These are phyloP conservation scores for Uronychia setigera DNA, from an alignment of 73 alveolate genomes.

Conservation along the genomic window DNA sequence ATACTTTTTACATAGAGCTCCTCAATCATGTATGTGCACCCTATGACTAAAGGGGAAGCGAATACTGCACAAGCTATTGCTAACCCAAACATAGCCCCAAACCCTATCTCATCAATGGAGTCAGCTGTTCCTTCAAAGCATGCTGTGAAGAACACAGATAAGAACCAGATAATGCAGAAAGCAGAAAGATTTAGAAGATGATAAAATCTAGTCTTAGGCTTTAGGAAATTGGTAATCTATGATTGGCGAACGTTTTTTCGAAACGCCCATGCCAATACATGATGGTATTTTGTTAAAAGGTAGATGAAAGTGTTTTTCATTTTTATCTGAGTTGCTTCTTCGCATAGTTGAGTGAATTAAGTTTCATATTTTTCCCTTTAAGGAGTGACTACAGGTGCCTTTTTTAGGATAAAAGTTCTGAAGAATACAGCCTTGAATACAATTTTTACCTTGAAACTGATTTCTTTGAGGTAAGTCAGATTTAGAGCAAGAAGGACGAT, in stretches of 20 bases:
- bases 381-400: not conserved
- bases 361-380: not conserved
- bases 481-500: not conserved
- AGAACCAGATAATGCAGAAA: conserved; percentile 13
- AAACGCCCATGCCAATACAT: not conserved
- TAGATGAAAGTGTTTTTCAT: not conserved
- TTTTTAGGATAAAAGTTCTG: not conserved
- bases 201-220: conserved; percentile 24
- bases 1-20: not conserved
- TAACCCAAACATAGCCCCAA: not conserved
- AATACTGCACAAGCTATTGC: not conserved
- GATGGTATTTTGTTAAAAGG: not conserved
- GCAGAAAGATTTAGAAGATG: conserved; percentile 14
- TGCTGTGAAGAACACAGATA: conserved; percentile 1
- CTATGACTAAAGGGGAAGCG: not conserved
- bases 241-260: not conserved
- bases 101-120: not conserved
- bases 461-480: no score
- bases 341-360: no score
- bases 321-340: not conserved
- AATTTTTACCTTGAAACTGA: no score
- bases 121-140: not conserved
- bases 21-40: not conserved
- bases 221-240: not conserved
- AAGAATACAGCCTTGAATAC: not conserved